Evolutionary conservation across 148 eudicot species (phyloP), one percentile per base, ranked within the genome.

Genomic region (Heliamphora exappendiculata): DNA sequence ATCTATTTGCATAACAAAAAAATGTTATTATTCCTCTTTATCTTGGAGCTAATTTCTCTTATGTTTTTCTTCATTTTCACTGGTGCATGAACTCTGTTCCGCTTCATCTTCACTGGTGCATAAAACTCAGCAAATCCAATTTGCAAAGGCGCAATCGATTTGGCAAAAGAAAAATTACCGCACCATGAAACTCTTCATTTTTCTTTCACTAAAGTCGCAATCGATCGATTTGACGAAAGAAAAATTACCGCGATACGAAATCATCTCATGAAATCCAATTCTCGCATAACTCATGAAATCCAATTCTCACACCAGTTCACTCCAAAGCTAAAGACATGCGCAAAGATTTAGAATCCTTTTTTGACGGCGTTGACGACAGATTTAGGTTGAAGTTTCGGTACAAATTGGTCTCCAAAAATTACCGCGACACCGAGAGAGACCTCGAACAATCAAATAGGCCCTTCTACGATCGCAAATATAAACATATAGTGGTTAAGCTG

Each of bases 351-450:
- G 53, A 36, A 6, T 66, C 28, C 20, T 51, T 26, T 36, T 66
- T 50, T 33, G 62, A 66, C 1, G 33, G 10, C n/a, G n/a, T n/a
- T n/a, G n/a, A 50, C 7, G 1, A 19, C 5, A 20, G 36, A 0
- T 1, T 34, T 29, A 2, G 50, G 60, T 19, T 11, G 22, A 75
- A 36, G 45, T 50, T 66, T 0, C 22, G 45, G 24, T 53, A 76
- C 49, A 67, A 54, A 12, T 20, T 39, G 29, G 67, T 73, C 16
- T 53, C 54, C 31, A 54, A 57, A 67, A 76, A 76, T 7, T 76
- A 76, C 6, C 16, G n/a, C 3, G 67, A 76, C 37, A 39, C 34
- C 62, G 19, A 53, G 10, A 54, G 62, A 37, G 64, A 68, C 55
- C 66, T 76, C 2, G 37, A 76, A 0, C n/a, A 5, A 5, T 28